These are phyloP conservation scores for Stemphylium beticola DNA, from an alignment of 2,329 filamentous ascomycete genomes.

Conservation along the genomic window DNA sequence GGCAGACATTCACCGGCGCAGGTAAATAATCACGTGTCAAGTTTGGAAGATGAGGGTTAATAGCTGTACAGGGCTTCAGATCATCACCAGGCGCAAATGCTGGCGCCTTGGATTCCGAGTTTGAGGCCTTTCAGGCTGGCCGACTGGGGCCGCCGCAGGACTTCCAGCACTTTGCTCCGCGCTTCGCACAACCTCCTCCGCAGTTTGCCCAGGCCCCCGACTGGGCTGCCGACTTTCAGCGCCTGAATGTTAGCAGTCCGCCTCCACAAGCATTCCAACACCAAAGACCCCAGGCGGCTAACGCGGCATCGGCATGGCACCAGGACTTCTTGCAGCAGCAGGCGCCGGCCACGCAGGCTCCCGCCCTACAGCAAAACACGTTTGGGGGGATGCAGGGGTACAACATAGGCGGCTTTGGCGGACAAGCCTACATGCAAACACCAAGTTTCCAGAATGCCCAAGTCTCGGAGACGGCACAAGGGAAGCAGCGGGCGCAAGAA, in stretches of 20 bases:
- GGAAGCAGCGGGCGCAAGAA: slow-evolving; percentile 44
- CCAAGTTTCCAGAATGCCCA: slow-evolving; percentile 26
- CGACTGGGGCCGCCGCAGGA: slow-evolving; percentile 48
- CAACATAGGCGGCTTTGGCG: slow-evolving; percentile 36
- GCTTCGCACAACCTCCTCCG: slow-evolving; percentile 49
- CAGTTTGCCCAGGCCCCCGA: slow-evolving; percentile 46
- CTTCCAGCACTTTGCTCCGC: slow-evolving; percentile 43
- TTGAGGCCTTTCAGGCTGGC: slow-evolving; percentile 71
- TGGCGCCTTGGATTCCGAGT: slow-evolving; percentile 68
- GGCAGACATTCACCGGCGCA: slow-evolving; percentile 61
- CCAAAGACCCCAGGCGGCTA: slow-evolving; percentile 47
- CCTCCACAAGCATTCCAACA: slow-evolving; percentile 56
- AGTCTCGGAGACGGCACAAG: slow-evolving; percentile 36
- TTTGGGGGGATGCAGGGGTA: slow-evolving; percentile 38
- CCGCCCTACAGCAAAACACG: slow-evolving; percentile 32
- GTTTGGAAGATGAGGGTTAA: slow-evolving; percentile 12
- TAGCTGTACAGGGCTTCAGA: slow-evolving; percentile 63
- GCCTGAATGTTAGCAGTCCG: slow-evolving; percentile 51
- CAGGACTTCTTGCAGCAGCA: slow-evolving; percentile 62
- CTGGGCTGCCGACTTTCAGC: slow-evolving; percentile 60
- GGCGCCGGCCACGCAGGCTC: slow-evolving; percentile 38
- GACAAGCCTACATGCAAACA: slow-evolving; percentile 34
- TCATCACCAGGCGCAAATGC: slow-evolving; percentile 60
- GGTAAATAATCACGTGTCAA: slow-evolving; percentile 49
- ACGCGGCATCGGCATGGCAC: slow-evolving; percentile 59